A percentile compares a stretch with the other conserved stretches of the same genome.
Evolutionary conservation across 2,329 filamentous ascomycete genomes (phyloP).

Genomic region (Nothomitra cinnamomea): DNA sequence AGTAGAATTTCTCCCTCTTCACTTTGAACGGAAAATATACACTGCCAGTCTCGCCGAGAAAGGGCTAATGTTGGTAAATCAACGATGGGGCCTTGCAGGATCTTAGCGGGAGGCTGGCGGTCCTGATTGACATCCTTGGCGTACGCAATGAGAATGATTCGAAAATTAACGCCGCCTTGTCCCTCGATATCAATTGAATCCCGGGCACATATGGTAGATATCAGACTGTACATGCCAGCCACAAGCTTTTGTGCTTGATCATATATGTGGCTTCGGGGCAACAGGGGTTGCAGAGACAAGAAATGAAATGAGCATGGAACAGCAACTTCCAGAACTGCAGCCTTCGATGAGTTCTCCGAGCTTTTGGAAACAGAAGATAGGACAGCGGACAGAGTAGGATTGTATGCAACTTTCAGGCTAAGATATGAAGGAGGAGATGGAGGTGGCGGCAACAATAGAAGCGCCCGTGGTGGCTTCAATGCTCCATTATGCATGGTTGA

Average conservation of each 20-base stretch:
- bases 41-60: constrained; percentile 12
- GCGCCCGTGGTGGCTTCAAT: not conserved
- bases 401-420: constrained; percentile 41
- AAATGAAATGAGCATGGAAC: constrained; percentile 43
- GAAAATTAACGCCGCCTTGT: constrained; percentile 55
- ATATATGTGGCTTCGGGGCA: constrained; percentile 43
- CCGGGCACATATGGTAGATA: constrained; percentile 53
- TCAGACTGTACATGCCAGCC: constrained; percentile 60
- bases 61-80: constrained; percentile 29
- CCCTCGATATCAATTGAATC: constrained; percentile 45
- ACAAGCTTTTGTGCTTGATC: constrained; percentile 53
- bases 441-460: constrained; percentile 47
- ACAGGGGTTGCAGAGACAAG: constrained; percentile 20
- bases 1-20: constrained; percentile 13
- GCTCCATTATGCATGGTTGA: not conserved
- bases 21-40: constrained; percentile 8
- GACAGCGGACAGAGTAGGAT: constrained; percentile 36
- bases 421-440: constrained; percentile 36
- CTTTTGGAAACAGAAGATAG: constrained; percentile 31
- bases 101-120: constrained; percentile 1
- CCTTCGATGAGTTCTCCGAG: constrained; percentile 20
- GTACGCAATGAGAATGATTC: constrained; percentile 58
- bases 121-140: constrained; percentile 14
- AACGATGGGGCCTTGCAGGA: constrained; percentile 29
- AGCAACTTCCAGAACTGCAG: constrained; percentile 38